phyloP scores from a whole-genome alignment of 768 basidiomycete species.

The Podaxis carcinomalis region DNA sequence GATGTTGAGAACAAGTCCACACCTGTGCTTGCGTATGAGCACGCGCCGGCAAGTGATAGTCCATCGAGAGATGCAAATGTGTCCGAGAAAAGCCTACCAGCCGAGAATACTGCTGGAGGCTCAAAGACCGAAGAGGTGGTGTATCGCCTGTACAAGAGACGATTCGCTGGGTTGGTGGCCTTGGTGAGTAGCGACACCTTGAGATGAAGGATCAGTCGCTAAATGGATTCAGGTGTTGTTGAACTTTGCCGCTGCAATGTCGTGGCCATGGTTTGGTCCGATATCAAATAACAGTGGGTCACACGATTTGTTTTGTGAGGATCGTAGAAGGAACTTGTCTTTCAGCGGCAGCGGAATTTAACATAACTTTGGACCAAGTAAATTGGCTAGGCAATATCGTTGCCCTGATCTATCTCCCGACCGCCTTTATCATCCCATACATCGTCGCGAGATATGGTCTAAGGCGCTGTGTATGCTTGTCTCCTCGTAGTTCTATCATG shows the following conservation, averaged over 20 bases:
- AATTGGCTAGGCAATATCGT: constrained; percentile 81
- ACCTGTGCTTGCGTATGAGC: neutral
- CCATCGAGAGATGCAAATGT: neutral
- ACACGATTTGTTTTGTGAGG: neutral
- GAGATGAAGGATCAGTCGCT: neutral
- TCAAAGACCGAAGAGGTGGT: constrained; percentile 1
- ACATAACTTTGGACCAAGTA: constrained; percentile 64
- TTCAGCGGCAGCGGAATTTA: constrained; percentile 57
- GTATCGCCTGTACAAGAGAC: constrained; percentile 66
- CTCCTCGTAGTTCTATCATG: constrained; percentile 1
- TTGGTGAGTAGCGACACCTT: constrained; percentile 38
- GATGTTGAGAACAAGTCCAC: neutral
- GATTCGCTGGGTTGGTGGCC: constrained; percentile 62
- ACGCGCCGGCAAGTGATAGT: neutral
- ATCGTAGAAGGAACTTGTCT: neutral
- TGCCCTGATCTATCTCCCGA: constrained; percentile 57
- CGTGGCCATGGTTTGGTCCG: constrained; percentile 82
- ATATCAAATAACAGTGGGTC: constrained; percentile 63
- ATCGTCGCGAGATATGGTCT: constrained; percentile 58
- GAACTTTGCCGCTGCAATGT: constrained; percentile 60
- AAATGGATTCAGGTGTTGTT: constrained; percentile 45
- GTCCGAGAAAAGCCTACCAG: neutral
- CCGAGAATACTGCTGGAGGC: neutral
- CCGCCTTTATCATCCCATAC: constrained; percentile 54
- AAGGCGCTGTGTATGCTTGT: constrained; percentile 45